These are phyloP conservation scores for Metarhizium guizhouense DNA, from an alignment of 2,329 filamentous ascomycete species.

Conservation along the genomic window DNA sequence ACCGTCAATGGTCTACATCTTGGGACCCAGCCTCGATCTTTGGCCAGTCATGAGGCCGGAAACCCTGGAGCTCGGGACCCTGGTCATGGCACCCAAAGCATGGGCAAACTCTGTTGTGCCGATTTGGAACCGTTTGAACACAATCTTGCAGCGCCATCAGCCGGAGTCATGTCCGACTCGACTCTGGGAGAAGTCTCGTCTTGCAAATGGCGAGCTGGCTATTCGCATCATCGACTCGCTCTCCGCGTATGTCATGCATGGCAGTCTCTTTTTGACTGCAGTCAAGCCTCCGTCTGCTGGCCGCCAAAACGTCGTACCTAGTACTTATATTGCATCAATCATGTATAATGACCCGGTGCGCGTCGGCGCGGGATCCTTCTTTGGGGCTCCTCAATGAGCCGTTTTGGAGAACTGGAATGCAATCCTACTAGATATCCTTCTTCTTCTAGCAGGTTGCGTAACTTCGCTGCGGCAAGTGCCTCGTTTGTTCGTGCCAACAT, in stretches of 20 bases:
- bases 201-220: neutral
- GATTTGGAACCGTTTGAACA: neutral
- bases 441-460: no score
- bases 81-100: neutral
- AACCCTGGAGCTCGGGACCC: neutral
- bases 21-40: neutral
- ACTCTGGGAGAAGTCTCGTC: neutral
- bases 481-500: neutral
- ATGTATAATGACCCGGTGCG: neutral
- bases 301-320: neutral
- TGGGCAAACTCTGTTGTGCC: neutral
- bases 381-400: neutral
- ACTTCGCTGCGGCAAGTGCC: neutral
- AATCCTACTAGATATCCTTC: no score
- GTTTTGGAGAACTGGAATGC: neutral
- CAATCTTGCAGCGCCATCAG: neutral
- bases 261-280: neutral
- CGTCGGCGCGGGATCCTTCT: neutral
- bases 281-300: neutral
- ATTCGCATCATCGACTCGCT: no score
- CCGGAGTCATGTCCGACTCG: neutral
- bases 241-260: neutral
- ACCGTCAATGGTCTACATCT: neutral
- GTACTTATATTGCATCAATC: neutral
- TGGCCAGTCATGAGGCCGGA: neutral